Base-by-base conservation (phyloP, 106 monocot species). In the Iris macrosiphon region DNA sequence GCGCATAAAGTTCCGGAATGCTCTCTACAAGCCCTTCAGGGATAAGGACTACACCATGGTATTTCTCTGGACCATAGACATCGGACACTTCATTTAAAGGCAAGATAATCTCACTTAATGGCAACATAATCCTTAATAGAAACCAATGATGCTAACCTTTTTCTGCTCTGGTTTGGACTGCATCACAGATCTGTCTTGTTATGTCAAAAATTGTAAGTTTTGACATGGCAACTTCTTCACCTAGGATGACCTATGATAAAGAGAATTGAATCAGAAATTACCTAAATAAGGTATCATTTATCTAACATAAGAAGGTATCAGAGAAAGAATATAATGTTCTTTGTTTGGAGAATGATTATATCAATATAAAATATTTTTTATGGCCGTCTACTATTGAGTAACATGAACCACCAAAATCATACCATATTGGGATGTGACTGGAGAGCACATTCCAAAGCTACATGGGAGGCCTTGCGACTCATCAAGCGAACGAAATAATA, bases 1-100 rank as follows among this genome's bases (percentile, higher is more conserved):
- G 76, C 18, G 89, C 94, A 79, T 73, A 82, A 29, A 89, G 30
- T 55, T 95, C 94, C 59, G 94, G 94, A 67, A 89, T 77, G 57
- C 73, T 79, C 68, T 95, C 94, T 19, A 95, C 76, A 12, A 95
- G 74, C 11, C 94, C 94, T 46, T 89, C 94, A 38, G 89, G 89
- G 30, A 95, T 82, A n/a, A 95, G 79, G 46, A 95, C 35, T 14
- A 95, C 89, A 2, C 94, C 89, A 65, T 89, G 79, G 31, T 95
- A 79, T 54, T 85, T 95, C 1, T 71, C 94, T 95, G 85, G 44
- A 66, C 15, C 31, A 60, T 9, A 65, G 25, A 65, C 6, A 31
- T 52, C n/a, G n/a, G n/a, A n/a, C n/a, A n/a, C n/a, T n/a, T n/a
- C n/a, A n/a, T n/a, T n/a, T n/a, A n/a, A n/a, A n/a, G n/a, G n/a